Percentiles rank a stretch among this genome's conserved stretches.
Evolutionary conservation across 371 early-diverging fungal species (phyloP).

Genomic region (Lichtheimia hyalospora): DNA sequence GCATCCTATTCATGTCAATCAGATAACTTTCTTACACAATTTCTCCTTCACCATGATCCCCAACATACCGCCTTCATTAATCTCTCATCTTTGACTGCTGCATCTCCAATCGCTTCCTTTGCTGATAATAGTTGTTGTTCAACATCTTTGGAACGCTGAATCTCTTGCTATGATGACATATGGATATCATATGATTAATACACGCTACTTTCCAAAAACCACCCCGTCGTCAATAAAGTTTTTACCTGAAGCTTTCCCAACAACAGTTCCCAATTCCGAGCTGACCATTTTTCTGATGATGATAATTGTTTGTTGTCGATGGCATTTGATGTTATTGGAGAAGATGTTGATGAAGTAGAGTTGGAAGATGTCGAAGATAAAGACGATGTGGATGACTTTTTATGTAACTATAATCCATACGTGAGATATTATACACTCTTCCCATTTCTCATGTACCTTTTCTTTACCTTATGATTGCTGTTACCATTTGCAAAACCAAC

Average conservation of each 20-base stretch:
- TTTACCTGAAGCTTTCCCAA: conserved; percentile 36
- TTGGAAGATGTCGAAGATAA: conserved; percentile 10
- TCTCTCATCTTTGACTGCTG: conserved; percentile 10
- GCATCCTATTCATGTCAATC: conserved; percentile 12
- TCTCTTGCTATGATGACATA: conserved; percentile 10
- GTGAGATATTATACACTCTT: neutral
- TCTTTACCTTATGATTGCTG: conserved; percentile 3
- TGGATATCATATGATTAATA: too few relatives aligned
- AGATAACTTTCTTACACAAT: too few relatives aligned
- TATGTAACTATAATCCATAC: conserved; percentile 7
- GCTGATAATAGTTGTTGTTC: conserved; percentile 31
- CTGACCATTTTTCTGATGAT: conserved; percentile 7
- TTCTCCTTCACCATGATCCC: neutral
- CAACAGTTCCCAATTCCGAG: conserved; percentile 27
- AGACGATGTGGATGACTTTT: conserved; percentile 16
- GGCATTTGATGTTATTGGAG: conserved; percentile 3
- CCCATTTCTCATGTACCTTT: neutral
- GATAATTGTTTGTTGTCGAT: too few relatives aligned
- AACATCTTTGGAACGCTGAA: conserved; percentile 36
- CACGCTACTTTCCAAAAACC: too few relatives aligned
- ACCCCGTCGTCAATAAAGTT: neutral
- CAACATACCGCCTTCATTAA: conserved; percentile 15
- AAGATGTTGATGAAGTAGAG: conserved; percentile 8
- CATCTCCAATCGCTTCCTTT: conserved; percentile 24
- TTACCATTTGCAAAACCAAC: conserved; percentile 11